Percentiles rank a stretch among this genome's conserved stretches.
Conservation (phyloP, 306 rosid species). For the Rosa lucieae region DNA sequence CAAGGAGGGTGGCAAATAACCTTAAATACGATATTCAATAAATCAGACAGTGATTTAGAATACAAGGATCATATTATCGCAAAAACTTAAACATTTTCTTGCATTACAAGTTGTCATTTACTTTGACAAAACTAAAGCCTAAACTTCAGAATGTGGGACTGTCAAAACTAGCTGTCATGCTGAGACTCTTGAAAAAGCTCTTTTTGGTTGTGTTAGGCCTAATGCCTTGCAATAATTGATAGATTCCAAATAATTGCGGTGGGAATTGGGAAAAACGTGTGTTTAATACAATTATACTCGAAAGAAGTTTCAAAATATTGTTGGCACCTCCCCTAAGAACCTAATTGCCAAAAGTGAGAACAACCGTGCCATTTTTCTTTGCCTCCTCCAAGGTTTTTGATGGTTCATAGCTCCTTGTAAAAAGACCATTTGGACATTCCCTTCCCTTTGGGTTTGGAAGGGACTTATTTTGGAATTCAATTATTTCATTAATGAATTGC, state of each 20-base stretch:
- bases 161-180: background rate
- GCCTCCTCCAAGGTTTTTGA: background rate
- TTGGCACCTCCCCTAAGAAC: background rate
- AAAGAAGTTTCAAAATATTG: too few relatives aligned
- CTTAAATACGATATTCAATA: too few relatives aligned
- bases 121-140: background rate
- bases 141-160: background rate
- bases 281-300: background rate
- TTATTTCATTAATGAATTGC: background rate
- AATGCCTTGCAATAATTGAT: background rate
- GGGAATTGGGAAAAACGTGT: background rate
- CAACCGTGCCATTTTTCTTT: background rate
- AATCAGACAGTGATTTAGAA: too few relatives aligned
- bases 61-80: too few relatives aligned
- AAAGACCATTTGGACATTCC: background rate
- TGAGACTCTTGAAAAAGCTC: background rate
- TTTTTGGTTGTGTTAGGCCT: constrained; percentile 4
- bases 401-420: background rate
- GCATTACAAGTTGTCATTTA: background rate
- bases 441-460: background rate
- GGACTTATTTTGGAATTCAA: background rate
- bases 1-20: too few relatives aligned
- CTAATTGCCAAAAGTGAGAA: background rate
- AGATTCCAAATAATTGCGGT: background rate
- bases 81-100: too few relatives aligned